Evolutionary conservation across 2,329 filamentous ascomycete genomes (phyloP), one percentile per base, ranked within the genome.

Genomic region (Zymoseptoria pseudotritici): DNA sequence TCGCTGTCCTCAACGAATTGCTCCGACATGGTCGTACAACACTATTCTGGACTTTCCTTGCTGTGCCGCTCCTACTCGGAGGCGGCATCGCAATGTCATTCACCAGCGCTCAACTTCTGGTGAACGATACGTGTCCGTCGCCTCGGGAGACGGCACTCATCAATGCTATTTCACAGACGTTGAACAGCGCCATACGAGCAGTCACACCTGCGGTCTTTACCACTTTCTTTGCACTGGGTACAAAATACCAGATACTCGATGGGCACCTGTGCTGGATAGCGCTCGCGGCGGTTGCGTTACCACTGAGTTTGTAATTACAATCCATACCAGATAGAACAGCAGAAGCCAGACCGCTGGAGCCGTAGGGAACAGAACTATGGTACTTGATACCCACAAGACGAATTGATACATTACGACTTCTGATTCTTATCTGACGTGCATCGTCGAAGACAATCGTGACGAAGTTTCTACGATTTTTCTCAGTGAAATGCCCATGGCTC

Each of bases 101-200:
- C 76, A 74, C 87, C 0, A 85, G 79, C 1, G 80, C 86, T 1
- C 88, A 91, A 76, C 83, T 92, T 8, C 84, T 84, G 0, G 69
- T 92, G 29, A 92, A 92, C 72, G 87, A 91, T 60, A 83, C 88
- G 1, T 80, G 85, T 0, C 89, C 89, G 0, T 83, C 80, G 10
- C 80, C 83, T 1, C 76, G 78, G 51, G 81, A 83, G 0, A 76
- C 92, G 9, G 88, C 86, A 0, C 89, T 84, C 0, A 75, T 93
- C 31, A 92, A 92, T 66, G 86, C 86, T 0, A 66, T 90, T 0
- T 81, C 83, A 0, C 75, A 42, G 61, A 86, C 87, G 0, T 66
- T 84, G 0, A 73, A 78, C 0, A 85, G 84, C 63, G 85, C 76
- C 0, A 75, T 89, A 46, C 79, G 89, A 8, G 81, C 88, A 0